phyloP scores from a whole-genome alignment of 139 green algal species.

The Trebouxia sp. region DNA sequence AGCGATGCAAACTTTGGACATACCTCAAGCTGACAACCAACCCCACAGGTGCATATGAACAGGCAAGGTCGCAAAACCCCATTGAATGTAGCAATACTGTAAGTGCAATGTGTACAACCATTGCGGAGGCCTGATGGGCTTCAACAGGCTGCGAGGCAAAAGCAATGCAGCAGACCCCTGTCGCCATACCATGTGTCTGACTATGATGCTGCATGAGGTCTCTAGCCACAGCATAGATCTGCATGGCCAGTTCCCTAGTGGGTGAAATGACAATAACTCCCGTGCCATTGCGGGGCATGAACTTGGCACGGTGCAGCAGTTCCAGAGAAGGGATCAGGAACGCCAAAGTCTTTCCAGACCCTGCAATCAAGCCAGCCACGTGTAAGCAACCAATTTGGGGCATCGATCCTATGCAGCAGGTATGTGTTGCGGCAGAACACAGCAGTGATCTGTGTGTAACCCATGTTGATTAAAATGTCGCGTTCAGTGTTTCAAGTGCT shows the following conservation, averaged over 20 bases:
- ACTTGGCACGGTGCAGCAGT: conserved; percentile 90
- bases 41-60: background rate
- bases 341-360: conserved; percentile 97
- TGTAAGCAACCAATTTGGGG: too few species aligned
- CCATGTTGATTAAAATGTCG: too few species aligned
- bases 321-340: conserved; percentile 95
- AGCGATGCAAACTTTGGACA: too few species aligned
- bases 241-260: conserved; percentile 93
- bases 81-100: too few species aligned
- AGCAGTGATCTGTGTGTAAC: too few species aligned
- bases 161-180: background rate
- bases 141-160: background rate
- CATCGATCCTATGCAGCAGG: too few species aligned
- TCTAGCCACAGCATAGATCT: conserved; percentile 93
- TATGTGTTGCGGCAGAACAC: too few species aligned
- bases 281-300: conserved; percentile 95
- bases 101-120: too few species aligned
- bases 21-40: too few species aligned
- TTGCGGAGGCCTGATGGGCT: too few species aligned
- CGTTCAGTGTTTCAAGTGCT: too few species aligned
- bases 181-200: conserved; percentile 83
- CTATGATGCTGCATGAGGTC: conserved; percentile 92
- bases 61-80: too few species aligned
- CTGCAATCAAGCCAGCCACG: conserved; percentile 47
- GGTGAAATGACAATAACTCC: conserved; percentile 92